phyloP scores from a whole-genome alignment of 2,329 filamentous ascomycete genomes.

The Cladophialophora yegresii region DNA sequence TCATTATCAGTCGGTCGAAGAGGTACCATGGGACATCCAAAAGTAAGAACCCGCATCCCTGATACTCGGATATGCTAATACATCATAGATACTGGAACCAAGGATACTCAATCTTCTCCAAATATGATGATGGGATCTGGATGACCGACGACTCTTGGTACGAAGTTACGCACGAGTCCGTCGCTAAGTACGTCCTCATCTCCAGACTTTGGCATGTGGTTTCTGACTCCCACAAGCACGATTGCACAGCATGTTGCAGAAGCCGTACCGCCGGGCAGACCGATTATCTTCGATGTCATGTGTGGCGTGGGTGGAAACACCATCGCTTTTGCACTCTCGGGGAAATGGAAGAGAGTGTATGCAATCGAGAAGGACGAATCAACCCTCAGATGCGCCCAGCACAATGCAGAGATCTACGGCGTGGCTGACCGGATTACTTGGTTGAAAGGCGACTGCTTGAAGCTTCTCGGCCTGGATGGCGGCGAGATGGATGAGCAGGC shows the following conservation, averaged over 20 bases:
- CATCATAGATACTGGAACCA: conserved; percentile 79
- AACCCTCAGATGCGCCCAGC: conserved; percentile 83
- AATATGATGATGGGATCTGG: conserved; percentile 83
- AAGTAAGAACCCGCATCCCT: conserved; percentile 59
- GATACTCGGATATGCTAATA: neutral
- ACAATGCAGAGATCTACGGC: conserved; percentile 85
- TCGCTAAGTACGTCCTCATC: conserved; percentile 67
- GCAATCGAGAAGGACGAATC: conserved; percentile 81
- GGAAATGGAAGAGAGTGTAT: conserved; percentile 78
- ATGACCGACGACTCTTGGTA: conserved; percentile 97
- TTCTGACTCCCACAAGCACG: conserved; percentile 53
- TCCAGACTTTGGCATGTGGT: neutral
- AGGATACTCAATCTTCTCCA: conserved; percentile 80
- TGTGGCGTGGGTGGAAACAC: conserved; percentile 89
- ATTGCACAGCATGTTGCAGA: conserved; percentile 72
- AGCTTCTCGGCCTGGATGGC: conserved; percentile 58
- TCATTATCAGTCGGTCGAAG: conserved; percentile 69
- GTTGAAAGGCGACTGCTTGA: conserved; percentile 84
- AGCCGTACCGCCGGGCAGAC: conserved; percentile 57
- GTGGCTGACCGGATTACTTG: conserved; percentile 78
- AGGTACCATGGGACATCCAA: conserved; percentile 80
- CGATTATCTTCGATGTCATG: conserved; percentile 81
- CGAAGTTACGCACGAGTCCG: conserved; percentile 89
- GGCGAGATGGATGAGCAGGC: conserved; percentile 23
- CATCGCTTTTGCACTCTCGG: conserved; percentile 86